phyloP scores from a whole-genome alignment of 164 flowering plant genomes.

The Taxillus chinensis region DNA sequence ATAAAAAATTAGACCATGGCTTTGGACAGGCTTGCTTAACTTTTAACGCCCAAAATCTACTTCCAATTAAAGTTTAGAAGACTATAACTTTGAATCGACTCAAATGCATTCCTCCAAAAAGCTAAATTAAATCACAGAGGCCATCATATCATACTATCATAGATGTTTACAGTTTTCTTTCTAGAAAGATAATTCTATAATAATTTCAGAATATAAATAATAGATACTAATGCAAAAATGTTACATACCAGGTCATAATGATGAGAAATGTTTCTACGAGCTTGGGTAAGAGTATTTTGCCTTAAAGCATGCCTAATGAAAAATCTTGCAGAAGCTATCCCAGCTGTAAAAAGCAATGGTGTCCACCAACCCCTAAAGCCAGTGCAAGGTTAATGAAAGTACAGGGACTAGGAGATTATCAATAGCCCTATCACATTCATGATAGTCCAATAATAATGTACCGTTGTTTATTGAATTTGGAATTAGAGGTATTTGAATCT shows the following conservation, averaged over 20 bases:
- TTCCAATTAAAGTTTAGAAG: too few relatives aligned
- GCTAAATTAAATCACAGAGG: too few relatives aligned
- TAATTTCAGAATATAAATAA: not conserved
- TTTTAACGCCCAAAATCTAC: too few relatives aligned
- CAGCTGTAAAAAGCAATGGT: constrained; percentile 67
- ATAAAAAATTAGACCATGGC: too few relatives aligned
- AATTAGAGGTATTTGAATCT: constrained; percentile 39
- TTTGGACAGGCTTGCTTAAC: too few relatives aligned
- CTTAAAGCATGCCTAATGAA: constrained; percentile 62
- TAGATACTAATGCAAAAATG: not conserved
- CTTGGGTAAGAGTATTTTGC: constrained; percentile 78
- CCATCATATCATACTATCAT: too few relatives aligned
- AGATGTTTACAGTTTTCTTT: too few relatives aligned
- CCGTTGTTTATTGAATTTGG: constrained; percentile 41
- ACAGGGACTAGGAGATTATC: not conserved
- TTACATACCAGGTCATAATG: constrained; percentile 81
- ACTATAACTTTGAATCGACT: too few relatives aligned
- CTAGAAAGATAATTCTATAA: not conserved
- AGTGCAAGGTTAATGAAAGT: not conserved
- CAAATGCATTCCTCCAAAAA: too few relatives aligned
- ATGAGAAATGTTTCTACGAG: constrained; percentile 84
- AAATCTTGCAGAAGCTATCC: constrained; percentile 72
- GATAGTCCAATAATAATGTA: constrained; percentile 9
- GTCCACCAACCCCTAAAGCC: constrained; percentile 96
- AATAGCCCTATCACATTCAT: not conserved